phyloP scores from a whole-genome alignment of 2,329 filamentous ascomycete genomes.

The Aspergillaceae sp. region DNA sequence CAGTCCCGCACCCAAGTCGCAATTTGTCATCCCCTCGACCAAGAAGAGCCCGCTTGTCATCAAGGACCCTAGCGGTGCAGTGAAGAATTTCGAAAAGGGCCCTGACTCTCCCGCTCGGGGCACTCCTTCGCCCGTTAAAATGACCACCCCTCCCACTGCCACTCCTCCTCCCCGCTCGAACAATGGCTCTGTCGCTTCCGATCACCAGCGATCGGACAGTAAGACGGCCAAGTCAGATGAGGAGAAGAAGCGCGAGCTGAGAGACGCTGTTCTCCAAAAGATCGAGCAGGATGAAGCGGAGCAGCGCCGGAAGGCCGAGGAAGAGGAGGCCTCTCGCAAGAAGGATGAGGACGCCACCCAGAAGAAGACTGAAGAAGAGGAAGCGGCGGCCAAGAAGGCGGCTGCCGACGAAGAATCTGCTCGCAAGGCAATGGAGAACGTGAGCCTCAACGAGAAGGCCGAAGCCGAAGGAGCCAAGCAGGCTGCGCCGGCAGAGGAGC shows the following conservation, averaged over 20 bases:
- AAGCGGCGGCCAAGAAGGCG: constrained; percentile 22
- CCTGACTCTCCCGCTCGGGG: constrained; percentile 53
- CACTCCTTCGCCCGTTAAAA: constrained; percentile 49
- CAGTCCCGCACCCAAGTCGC: constrained; percentile 52
- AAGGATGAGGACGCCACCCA: constrained; percentile 22
- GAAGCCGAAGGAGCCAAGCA: constrained; percentile 39
- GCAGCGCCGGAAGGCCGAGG: constrained; percentile 42
- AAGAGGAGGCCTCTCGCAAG: constrained; percentile 28
- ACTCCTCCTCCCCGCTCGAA: constrained; percentile 71
- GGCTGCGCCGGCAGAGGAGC: constrained; percentile 21
- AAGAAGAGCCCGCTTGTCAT: constrained; percentile 74
- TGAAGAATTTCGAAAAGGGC: constrained; percentile 62
- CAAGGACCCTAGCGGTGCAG: constrained; percentile 72
- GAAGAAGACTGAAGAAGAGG: constrained; percentile 22
- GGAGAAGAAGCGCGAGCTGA: constrained; percentile 73
- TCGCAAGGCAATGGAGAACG: constrained; percentile 16
- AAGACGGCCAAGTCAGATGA: constrained; percentile 63
- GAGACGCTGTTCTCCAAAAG: constrained; percentile 42
- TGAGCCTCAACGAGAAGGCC: constrained; percentile 13
- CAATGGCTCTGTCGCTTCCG: constrained; percentile 43
- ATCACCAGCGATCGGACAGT: constrained; percentile 65
- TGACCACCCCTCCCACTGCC: constrained; percentile 58
- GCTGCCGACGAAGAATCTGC: constrained; percentile 14
- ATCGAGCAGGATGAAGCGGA: constrained; percentile 51
- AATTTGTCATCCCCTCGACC: constrained; percentile 53